phyloP scores from a whole-genome alignment of 371 early-diverging fungal genomes.

The Haplosporangium sp. region DNA sequence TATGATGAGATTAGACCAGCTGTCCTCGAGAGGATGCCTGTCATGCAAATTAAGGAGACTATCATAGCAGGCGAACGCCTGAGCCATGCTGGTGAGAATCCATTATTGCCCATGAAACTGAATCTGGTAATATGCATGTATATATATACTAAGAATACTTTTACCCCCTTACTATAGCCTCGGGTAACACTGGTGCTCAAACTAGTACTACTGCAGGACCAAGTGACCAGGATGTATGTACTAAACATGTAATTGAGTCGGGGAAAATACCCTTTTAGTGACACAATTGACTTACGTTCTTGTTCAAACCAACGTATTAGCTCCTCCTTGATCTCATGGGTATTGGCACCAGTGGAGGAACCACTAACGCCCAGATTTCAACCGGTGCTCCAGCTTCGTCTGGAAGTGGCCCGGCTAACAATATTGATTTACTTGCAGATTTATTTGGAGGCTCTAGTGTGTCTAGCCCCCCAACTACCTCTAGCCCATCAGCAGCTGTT shows the following conservation, averaged over 20 bases:
- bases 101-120: too few relatives aligned
- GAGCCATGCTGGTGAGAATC: constrained; percentile 51
- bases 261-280: neutral
- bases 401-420: constrained; percentile 57
- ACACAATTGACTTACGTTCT: neutral
- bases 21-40: constrained; percentile 94
- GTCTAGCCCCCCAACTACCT: constrained; percentile 54
- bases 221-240: constrained; percentile 68
- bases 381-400: constrained; percentile 54
- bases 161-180: constrained; percentile 8
- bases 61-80: constrained; percentile 47
- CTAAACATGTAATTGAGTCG: neutral
- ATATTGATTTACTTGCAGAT: constrained; percentile 84
- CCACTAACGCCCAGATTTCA: constrained; percentile 54
- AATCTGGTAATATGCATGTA: neutral
- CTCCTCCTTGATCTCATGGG: constrained; percentile 87
- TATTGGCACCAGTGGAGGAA: constrained; percentile 68
- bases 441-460: constrained; percentile 67
- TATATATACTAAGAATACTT: neutral
- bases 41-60: constrained; percentile 74
- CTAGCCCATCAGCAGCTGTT: constrained; percentile 52
- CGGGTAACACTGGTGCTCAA: constrained; percentile 43
- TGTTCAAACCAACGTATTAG: constrained; percentile 41
- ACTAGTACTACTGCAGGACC: constrained; percentile 60
- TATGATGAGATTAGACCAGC: constrained; percentile 83